Base-by-base conservation (phyloP, 2,329 filamentous ascomycete genomes). In the Colletotrichum melonis region DNA sequence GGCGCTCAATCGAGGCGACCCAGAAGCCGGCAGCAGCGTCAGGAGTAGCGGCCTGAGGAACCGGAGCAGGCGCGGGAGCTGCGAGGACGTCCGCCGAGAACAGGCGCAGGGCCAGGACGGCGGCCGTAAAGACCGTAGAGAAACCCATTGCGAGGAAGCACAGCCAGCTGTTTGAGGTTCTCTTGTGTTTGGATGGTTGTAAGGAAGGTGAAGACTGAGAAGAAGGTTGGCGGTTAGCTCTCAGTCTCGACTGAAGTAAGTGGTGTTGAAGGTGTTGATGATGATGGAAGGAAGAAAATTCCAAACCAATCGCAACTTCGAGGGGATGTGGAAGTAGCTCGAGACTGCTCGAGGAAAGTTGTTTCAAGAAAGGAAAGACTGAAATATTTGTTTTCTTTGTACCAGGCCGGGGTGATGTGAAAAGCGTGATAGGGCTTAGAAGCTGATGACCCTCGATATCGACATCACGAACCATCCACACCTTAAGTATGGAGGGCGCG, bases 1-100 rank as follows among this genome's bases (percentile, higher is more conserved):
- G 90, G 54, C 92, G 92, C 77, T 91, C 80, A 78, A 97, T 92
- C 75, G 86, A 86, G 46, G 89, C 87, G 69, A 97, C 82, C 94
- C 94, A 97, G 87, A 93, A 97, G 78, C 82, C 84, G 5, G 88
- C 87, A 42, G 78, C 76, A 22, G 80, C 78, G 26, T 79, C 77
- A 12, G 67, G 67, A 62, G 57, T 30, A 57, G 54, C 7, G 60
- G 76, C 72, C 30, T 75, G 59, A 65, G 78, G 46, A 5, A 55
- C 22, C 7, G 77, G 74, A n/a, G 73, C 62, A 8, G 81, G 76
- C 7, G 79, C 75, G 3, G 82, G 80, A 49, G 81, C 80, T 24
- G 83, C 84, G 24, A 78, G 75, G 14, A 78, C 77, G 5, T 80
- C 77, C 38, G 80, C 77, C 24, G 82, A 78, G 63, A 84, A 80